Evolutionary conservation across 495 filamentous ascomycete genomes (phyloP).

Genomic region (Neurospora sp.): DNA sequence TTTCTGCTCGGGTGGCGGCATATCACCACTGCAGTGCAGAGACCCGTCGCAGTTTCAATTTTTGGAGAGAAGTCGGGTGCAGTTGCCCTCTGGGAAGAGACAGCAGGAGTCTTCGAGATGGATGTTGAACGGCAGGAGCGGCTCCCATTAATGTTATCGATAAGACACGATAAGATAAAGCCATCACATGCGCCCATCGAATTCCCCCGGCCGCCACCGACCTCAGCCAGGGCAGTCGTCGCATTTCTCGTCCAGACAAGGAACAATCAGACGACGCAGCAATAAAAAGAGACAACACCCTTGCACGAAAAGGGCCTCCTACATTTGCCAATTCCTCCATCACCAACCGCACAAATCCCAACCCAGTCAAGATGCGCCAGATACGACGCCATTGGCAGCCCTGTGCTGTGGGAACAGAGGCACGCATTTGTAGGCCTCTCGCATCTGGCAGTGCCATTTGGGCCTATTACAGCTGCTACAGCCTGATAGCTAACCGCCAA

Average conservation of each 20-base stretch:
- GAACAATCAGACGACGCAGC: not conserved
- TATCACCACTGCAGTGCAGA: not conserved
- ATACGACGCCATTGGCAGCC: not conserved
- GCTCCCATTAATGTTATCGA: not conserved
- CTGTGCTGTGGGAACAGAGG: not conserved
- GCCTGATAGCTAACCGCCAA: not conserved
- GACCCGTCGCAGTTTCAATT: not conserved
- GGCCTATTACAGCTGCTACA: not conserved
- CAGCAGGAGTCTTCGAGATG: not conserved
- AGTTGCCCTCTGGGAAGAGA: not conserved
- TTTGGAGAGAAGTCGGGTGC: not conserved
- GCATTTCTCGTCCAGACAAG: not conserved
- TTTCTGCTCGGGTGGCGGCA: not conserved
- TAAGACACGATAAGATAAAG: not conserved
- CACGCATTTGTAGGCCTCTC: not conserved
- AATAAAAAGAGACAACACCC: too few species aligned
- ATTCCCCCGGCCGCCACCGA: too few species aligned
- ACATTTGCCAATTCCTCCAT: not conserved
- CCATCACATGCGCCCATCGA: too few species aligned
- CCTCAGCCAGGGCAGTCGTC: too few species aligned
- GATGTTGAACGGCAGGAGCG: not conserved
- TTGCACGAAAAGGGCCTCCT: not conserved
- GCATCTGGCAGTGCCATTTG: not conserved
- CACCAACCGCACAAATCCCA: not conserved
- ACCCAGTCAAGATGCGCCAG: not conserved